Conservation (phyloP, 1,284 basidiomycete species). For the Ceratobasidium papillatum region DNA sequence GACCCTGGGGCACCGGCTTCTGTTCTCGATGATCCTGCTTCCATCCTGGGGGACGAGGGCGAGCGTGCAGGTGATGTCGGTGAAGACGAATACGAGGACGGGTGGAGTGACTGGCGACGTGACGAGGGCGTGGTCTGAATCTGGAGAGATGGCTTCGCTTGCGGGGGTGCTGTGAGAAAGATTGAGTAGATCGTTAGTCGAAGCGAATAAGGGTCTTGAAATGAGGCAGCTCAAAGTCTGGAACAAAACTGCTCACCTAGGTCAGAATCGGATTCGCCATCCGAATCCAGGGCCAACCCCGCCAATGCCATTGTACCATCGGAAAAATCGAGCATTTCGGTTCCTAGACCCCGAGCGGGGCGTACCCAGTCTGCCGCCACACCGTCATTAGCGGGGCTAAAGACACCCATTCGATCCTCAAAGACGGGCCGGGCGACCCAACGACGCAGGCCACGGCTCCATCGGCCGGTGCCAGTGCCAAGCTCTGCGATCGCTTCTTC, state of each 20-base stretch:
- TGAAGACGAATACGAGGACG: neutral
- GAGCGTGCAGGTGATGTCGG: conserved; percentile 2
- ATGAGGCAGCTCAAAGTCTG: conserved; percentile 12
- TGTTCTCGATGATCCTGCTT: neutral
- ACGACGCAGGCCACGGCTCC: conserved; percentile 65
- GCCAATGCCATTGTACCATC: conserved; percentile 23
- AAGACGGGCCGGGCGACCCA: conserved; percentile 79
- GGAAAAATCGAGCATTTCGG: conserved; percentile 32
- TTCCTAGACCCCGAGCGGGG: conserved; percentile 19
- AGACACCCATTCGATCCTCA: conserved; percentile 71
- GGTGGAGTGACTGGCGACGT: conserved; percentile 1
- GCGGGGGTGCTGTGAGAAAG: neutral
- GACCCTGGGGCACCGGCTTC: conserved; percentile 1
- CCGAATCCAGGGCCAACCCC: conserved; percentile 16
- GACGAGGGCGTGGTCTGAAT: conserved; percentile 12
- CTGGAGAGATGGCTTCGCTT: neutral
- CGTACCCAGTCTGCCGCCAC: conserved; percentile 13
- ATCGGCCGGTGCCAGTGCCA: conserved; percentile 53
- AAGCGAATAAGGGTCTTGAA: conserved; percentile 7
- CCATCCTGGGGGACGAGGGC: neutral
- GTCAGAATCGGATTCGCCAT: conserved; percentile 6
- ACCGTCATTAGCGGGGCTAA: conserved; percentile 47
- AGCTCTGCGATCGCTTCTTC: conserved; percentile 46
- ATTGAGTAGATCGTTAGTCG: neutral
- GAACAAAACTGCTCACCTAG: neutral